Percentiles rank a stretch among this genome's conserved stretches.
phyloP scores from a whole-genome alignment of 805 yeast species.

The Cyberlindnera nakhonratchasimensis region DNA sequence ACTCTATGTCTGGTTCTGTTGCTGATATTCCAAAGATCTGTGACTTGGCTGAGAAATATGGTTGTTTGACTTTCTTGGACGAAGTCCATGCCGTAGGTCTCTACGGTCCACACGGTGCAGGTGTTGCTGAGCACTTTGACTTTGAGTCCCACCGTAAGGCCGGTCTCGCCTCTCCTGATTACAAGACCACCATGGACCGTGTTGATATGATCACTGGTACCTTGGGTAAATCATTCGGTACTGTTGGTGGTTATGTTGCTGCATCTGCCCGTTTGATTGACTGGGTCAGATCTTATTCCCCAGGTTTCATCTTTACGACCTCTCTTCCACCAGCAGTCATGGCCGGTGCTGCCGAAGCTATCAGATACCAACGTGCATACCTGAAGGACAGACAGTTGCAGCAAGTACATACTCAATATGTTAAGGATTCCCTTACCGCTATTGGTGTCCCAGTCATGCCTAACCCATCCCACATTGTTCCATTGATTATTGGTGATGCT shows the following conservation, averaged over 20 bases:
- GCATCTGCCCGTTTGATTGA: constrained; percentile 81
- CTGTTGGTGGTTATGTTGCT: constrained; percentile 97
- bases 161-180: constrained; percentile 54
- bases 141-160: constrained; percentile 74
- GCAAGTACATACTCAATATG: constrained; percentile 81
- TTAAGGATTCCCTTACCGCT: constrained; percentile 63
- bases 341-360: constrained; percentile 92
- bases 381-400: constrained; percentile 76
- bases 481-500: constrained; percentile 92
- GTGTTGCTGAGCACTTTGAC: constrained; percentile 96
- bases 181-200: constrained; percentile 73
- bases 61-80: constrained; percentile 94
- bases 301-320: constrained; percentile 97
- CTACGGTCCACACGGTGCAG: constrained; percentile 99
- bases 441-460: constrained; percentile 94
- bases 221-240: constrained; percentile 93
- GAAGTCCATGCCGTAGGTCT: constrained; percentile 99
- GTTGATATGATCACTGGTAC: constrained; percentile 97
- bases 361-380: constrained; percentile 77
- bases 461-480: constrained; percentile 96
- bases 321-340: constrained; percentile 95
- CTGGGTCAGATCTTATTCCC: constrained; percentile 94
- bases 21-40: constrained; percentile 91
- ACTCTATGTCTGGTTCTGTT: constrained; percentile 98
- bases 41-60: constrained; percentile 95